These are phyloP conservation scores for Clonostachys rhizophaga DNA, from an alignment of 2,329 filamentous ascomycete species.

Conservation along the genomic window DNA sequence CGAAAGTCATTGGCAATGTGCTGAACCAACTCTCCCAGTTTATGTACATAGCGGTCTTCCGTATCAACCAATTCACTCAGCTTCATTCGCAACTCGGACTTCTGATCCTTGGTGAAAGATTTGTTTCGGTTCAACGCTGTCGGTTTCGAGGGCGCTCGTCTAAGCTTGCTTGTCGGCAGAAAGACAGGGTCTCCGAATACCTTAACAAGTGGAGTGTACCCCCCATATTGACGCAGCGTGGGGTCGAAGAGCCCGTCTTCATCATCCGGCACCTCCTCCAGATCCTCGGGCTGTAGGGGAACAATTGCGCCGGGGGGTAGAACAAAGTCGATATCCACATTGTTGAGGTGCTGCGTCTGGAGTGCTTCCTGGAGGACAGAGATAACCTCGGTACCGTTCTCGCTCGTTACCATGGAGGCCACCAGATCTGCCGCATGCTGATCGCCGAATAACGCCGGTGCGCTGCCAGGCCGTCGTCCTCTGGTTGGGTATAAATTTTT, in stretches of 20 bases:
- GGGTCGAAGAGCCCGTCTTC: slow-evolving; percentile 64
- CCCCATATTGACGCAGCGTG: slow-evolving; percentile 65
- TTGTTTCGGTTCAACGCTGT: slow-evolving; percentile 74
- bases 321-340: slow-evolving; percentile 84
- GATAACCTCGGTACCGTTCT: slow-evolving; percentile 70
- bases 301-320: slow-evolving; percentile 73
- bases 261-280: slow-evolving; percentile 54
- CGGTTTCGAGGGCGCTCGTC: slow-evolving; percentile 82
- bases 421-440: slow-evolving; percentile 91
- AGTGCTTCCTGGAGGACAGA: slow-evolving; percentile 70
- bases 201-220: slow-evolving; percentile 72
- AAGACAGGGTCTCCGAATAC: slow-evolving; percentile 82
- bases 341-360: slow-evolving; percentile 76
- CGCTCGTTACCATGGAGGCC: slow-evolving; percentile 76
- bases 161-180: slow-evolving; percentile 77
- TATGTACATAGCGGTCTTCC: slow-evolving; percentile 88
- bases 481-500: slow-evolving; percentile 51
- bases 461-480: slow-evolving; percentile 56
- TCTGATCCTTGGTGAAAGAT: slow-evolving; percentile 75
- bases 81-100: slow-evolving; percentile 79
- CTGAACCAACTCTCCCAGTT: slow-evolving; percentile 78
- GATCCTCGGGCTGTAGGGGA: slow-evolving; percentile 54
- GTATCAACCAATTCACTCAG: slow-evolving; percentile 89
- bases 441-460: slow-evolving; percentile 74
- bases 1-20: slow-evolving; percentile 78